phyloP scores from a whole-genome alignment of 2,329 filamentous ascomycete genomes.

The Diaporthe velutina region DNA sequence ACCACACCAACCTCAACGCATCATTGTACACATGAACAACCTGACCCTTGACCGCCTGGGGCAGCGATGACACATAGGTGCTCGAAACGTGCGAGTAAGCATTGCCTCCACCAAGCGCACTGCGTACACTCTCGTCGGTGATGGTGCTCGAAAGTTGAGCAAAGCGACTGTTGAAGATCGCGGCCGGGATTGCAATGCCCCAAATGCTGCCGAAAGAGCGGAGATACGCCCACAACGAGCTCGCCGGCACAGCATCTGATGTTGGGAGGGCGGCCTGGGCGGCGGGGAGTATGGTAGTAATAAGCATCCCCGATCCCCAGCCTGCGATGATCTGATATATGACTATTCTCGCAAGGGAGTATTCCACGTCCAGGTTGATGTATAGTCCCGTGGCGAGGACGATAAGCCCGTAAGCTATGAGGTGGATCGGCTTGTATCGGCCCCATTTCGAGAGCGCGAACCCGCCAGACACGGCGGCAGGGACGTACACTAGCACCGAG shows the following conservation, averaged over 20 bases:
- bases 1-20: constrained; percentile 23
- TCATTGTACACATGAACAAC: constrained; percentile 43
- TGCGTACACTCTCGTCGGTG: constrained; percentile 39
- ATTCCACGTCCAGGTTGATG: constrained; percentile 51
- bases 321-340: constrained; percentile 55
- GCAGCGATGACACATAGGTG: constrained; percentile 44
- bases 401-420: constrained; percentile 53
- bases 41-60: constrained; percentile 40
- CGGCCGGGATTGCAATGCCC: constrained; percentile 58
- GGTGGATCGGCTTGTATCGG: constrained; percentile 51
- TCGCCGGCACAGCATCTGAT: constrained; percentile 51
- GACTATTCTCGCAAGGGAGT: constrained; percentile 53
- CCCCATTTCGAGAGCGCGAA: constrained; percentile 50
- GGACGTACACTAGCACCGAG: constrained; percentile 47
- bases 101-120: constrained; percentile 43
- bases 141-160: constrained; percentile 37
- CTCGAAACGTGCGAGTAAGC: constrained; percentile 47
- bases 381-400: constrained; percentile 57
- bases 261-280: constrained; percentile 54
- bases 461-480: constrained; percentile 46
- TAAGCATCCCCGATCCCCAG: constrained; percentile 57
- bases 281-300: constrained; percentile 58
- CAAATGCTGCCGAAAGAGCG: constrained; percentile 59
- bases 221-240: constrained; percentile 57
- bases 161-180: constrained; percentile 53